These are phyloP conservation scores for Penicillium sp. DNA, from an alignment of 2,329 filamentous ascomycete genomes.

Conservation along the genomic window DNA sequence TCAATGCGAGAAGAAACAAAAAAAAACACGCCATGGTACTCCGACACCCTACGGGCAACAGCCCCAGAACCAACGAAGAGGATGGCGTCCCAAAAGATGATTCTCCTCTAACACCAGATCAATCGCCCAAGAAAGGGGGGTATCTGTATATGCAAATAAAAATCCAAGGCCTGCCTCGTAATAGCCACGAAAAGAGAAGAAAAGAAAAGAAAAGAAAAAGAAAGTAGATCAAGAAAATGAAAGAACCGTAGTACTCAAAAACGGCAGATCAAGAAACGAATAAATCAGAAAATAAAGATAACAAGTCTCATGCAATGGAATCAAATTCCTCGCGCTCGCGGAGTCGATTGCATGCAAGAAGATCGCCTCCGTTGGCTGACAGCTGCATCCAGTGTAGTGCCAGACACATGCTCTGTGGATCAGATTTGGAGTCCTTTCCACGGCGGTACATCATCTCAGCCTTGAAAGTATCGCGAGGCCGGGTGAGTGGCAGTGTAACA, in stretches of 20 bases:
- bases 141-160: conserved; percentile 36
- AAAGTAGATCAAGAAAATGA: neutral
- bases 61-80: conserved; percentile 12
- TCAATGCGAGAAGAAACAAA: conserved; percentile 16
- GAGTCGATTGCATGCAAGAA: conserved; percentile 81
- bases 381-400: conserved; percentile 98
- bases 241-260: neutral
- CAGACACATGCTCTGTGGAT: conserved; percentile 89
- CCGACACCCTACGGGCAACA: conserved; percentile 16
- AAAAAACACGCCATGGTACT: conserved; percentile 27
- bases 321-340: conserved; percentile 72
- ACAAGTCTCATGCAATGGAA: conserved; percentile 55
- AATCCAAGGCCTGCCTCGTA: conserved; percentile 27
- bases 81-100: conserved; percentile 24
- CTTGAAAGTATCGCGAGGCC: conserved; percentile 88
- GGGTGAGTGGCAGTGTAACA: conserved; percentile 81
- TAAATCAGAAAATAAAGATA: conserved; percentile 15
- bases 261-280: conserved; percentile 19
- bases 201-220: conserved; percentile 6
- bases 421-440: conserved; percentile 70
- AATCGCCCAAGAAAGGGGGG: conserved; percentile 30
- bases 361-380: conserved; percentile 83
- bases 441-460: conserved; percentile 76
- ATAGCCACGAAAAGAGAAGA: conserved; percentile 7
- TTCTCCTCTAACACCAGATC: conserved; percentile 35